Evolutionary conservation across 305 asterid genomes (phyloP), one percentile per base, ranked within the genome.

Genomic region (Nicotiana rustica): DNA sequence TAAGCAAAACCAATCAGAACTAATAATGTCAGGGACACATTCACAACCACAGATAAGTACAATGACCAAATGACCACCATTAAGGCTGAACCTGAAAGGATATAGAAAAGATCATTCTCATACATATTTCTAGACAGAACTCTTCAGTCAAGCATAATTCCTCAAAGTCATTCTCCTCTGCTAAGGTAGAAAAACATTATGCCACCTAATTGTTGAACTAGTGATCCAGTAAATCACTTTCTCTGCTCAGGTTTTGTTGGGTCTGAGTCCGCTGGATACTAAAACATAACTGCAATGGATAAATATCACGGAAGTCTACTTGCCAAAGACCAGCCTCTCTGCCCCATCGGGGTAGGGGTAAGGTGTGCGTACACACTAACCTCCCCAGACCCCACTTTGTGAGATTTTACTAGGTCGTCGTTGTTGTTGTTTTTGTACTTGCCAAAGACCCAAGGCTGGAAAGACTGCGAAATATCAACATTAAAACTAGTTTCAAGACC

Each of bases 201-300:
- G 33, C 33, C 55, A n/a, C 56, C 57, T 69, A 67, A 33, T 35
- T 35, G 55, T 17, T 67, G 76, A 36, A 8, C 29, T 56, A 15
- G 61, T 36, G 41, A 36, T 67, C 76, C 76, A 36, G 52, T 67
- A 67, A 67, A 67, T 67, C 55, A 67, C 7, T 67, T 67, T 8
- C n/a, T 67, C 18, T 67, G 21, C 55, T 67, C 29, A 35, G 76
- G 76, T 67, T 67, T 67, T 67, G 25, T 17, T 67, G 55, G 76
- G 76, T 17, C 76, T 17, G n/a, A 33, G 52, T 35, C 18, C 55
- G 17, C 4, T 55, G 0, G 55, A 17, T 35, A 9, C 31, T 18
- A 68, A 67, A 68, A 36, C 14, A 68, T 36, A n/a, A 68, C 14
- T 67, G 49, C 52, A 67, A 35, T 5, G 4, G 18, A n/a, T 29